phyloP scores from a whole-genome alignment of 495 filamentous ascomycete species.

The Xylaria sp. region DNA sequence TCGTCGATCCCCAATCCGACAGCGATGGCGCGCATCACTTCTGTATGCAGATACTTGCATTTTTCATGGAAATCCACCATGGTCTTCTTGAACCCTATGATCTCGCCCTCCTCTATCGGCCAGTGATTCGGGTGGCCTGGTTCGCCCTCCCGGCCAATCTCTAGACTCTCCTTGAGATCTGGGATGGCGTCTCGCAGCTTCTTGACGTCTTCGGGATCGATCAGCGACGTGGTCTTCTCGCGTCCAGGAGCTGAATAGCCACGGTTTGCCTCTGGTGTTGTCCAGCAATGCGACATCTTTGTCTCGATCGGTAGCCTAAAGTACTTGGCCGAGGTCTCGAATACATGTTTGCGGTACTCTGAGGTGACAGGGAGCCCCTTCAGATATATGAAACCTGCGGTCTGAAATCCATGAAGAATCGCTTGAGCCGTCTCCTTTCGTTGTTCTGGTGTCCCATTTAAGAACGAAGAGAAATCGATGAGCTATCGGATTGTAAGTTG shows the following conservation, averaged over 20 bases:
- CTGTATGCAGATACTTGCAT: slow-evolving; percentile 76
- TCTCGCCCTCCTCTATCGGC: slow-evolving; percentile 71
- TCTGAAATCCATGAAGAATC: slow-evolving; percentile 81
- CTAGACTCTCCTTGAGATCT: slow-evolving; percentile 84
- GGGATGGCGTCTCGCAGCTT: slow-evolving; percentile 64
- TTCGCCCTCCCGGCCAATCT: slow-evolving; percentile 81
- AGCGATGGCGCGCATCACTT: slow-evolving; percentile 89
- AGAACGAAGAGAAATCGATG: slow-evolving; percentile 84
- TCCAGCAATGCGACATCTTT: slow-evolving; percentile 77
- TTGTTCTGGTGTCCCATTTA: slow-evolving; percentile 65
- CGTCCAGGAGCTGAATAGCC: slow-evolving; percentile 79
- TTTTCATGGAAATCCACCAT: slow-evolving; percentile 77
- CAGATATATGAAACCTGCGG: slow-evolving; percentile 90
- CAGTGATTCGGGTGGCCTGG: slow-evolving; percentile 76
- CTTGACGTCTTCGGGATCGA: slow-evolving; percentile 64
- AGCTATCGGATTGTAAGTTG: slow-evolving; percentile 59
- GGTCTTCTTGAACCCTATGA: slow-evolving; percentile 68
- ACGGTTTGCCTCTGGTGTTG: slow-evolving; percentile 73
- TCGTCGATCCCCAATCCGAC: slow-evolving; percentile 78
- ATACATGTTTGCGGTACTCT: slow-evolving; percentile 65
- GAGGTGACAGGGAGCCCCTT: slow-evolving; percentile 75
- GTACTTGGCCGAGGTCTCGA: slow-evolving; percentile 75
- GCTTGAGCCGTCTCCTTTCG: slow-evolving; percentile 71
- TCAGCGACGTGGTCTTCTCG: slow-evolving; percentile 74
- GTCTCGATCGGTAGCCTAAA: slow-evolving; percentile 72